A percentile compares a stretch with the other conserved stretches of the same genome.
Conservation (phyloP, 2,329 filamentous ascomycete species). For the Pleomassaria siparia region DNA sequence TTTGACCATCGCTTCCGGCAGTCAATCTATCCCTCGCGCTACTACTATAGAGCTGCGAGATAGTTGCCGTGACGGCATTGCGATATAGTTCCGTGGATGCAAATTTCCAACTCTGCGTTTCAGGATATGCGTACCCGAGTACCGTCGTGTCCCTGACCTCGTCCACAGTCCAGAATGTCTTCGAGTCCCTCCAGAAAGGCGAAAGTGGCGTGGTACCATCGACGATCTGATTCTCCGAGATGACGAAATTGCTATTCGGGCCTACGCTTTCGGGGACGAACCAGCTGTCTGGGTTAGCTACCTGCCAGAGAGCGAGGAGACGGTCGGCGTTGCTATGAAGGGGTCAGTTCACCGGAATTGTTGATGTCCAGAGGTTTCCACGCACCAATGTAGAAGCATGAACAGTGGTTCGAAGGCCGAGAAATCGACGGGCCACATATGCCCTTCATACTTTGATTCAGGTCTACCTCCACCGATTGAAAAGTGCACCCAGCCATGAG, state of each 20-base stretch:
- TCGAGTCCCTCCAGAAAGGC: constrained; percentile 29
- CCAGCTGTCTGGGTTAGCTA: constrained; percentile 67
- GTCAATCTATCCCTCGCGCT: constrained; percentile 11
- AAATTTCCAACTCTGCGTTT: constrained; percentile 33
- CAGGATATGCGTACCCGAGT: constrained; percentile 39
- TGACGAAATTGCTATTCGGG: constrained; percentile 35
- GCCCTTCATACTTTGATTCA: constrained; percentile 51
- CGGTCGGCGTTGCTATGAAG: constrained; percentile 38
- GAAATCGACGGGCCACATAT: constrained; percentile 70
- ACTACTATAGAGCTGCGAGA: constrained; percentile 27
- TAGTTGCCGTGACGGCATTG: constrained; percentile 12
- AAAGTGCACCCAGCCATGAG: constrained; percentile 33
- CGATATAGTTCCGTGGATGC: constrained; percentile 14
- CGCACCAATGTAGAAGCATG: constrained; percentile 44
- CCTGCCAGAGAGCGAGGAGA: constrained; percentile 73
- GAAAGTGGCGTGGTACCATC: constrained; percentile 50
- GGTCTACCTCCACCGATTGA: constrained; percentile 47
- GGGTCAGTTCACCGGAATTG: not conserved
- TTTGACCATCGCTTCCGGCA: not conserved
- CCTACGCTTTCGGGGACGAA: constrained; percentile 51
- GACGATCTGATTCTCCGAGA: constrained; percentile 45
- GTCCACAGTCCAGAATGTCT: constrained; percentile 34
- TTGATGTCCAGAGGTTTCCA: not conserved
- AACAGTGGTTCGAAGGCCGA: constrained; percentile 75
- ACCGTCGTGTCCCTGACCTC: constrained; percentile 23